phyloP scores from a whole-genome alignment of 202 grass and related monocot species.

The Bolboschoenoplectus hybrid region DNA sequence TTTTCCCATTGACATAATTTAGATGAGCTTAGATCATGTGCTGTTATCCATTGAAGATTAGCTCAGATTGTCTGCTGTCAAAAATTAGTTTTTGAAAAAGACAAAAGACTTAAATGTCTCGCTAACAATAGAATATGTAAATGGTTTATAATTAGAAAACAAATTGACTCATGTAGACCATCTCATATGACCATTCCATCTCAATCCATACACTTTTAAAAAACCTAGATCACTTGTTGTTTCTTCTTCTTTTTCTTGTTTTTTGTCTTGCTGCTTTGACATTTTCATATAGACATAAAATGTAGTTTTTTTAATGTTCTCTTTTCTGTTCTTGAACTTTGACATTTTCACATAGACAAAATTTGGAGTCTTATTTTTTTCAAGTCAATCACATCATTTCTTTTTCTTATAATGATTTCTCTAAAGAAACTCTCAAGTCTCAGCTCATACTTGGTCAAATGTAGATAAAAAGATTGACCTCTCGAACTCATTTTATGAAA shows the following conservation, averaged over 20 bases:
- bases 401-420: background rate
- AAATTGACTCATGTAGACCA: background rate
- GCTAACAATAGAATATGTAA: background rate
- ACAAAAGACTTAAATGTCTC: background rate
- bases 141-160: background rate
- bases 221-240: background rate
- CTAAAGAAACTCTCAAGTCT: background rate
- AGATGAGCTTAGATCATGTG: background rate
- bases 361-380: slow-evolving; percentile 25
- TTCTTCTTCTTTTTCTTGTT: background rate
- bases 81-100: background rate
- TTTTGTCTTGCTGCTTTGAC: background rate
- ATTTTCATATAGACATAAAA: background rate
- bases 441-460: slow-evolving; percentile 24
- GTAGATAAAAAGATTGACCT: background rate
- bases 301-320: background rate
- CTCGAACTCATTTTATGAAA: background rate
- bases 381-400: slow-evolving; percentile 28
- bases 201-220: background rate
- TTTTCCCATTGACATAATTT: background rate
- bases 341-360: slow-evolving; percentile 26
- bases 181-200: background rate
- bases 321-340: slow-evolving; percentile 29
- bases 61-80: background rate
- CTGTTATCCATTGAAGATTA: background rate